Percentiles rank a stretch among this genome's conserved stretches.
These are phyloP conservation scores for Fusarium subglutinans DNA, from an alignment of 2,329 filamentous ascomycete species.

Conservation along the genomic window DNA sequence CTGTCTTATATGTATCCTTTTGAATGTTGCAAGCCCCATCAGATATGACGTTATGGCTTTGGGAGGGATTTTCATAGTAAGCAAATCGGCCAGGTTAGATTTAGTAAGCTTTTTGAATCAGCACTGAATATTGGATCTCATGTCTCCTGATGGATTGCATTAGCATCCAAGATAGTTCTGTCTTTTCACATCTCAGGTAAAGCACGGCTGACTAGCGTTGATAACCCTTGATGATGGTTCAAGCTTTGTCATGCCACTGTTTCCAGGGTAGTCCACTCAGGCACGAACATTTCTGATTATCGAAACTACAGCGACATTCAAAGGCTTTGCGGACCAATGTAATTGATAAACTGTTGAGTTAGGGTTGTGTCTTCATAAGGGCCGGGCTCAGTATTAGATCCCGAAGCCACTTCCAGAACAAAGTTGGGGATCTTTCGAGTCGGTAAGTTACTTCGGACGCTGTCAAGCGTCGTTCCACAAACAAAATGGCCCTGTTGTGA, in stretches of 20 bases:
- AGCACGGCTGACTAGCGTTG: neutral
- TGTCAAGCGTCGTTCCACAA: conserved; percentile 3
- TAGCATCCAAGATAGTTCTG: neutral
- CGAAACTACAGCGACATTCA: neutral
- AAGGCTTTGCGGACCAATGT: neutral
- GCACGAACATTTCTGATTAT: neutral
- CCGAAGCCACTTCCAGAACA: conserved; percentile 12
- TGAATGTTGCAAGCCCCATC: neutral
- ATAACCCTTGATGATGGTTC: neutral
- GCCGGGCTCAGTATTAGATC: conserved; percentile 8
- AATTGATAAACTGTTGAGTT: neutral
- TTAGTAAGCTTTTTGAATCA: neutral
- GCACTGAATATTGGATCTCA: neutral
- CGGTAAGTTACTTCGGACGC: neutral
- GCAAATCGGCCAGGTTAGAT: neutral
- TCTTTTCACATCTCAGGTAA: neutral
- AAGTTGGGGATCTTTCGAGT: neutral
- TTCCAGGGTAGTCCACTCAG: neutral
- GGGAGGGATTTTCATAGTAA: neutral
- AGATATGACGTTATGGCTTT: neutral
- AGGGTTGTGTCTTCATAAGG: neutral
- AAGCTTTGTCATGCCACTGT: neutral
- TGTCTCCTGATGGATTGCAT: neutral
- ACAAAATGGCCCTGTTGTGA: neutral
- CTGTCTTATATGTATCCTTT: neutral